Conservation (phyloP, 2,329 filamentous ascomycete genomes). For the Cryphonectria parasitica region DNA sequence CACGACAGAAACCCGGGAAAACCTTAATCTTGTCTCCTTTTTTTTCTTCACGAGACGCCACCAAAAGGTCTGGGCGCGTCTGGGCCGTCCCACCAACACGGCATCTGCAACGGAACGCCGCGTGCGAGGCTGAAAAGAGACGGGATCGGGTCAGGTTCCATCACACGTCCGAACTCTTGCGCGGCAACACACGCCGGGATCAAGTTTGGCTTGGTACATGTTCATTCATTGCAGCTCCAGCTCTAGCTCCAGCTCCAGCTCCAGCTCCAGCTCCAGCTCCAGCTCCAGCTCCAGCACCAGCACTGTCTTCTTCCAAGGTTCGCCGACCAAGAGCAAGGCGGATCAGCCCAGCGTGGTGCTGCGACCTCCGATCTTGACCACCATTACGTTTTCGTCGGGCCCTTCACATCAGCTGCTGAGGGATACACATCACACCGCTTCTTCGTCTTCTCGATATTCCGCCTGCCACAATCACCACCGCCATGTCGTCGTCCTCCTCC, state of each 20-base stretch:
- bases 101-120: neutral
- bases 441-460: neutral
- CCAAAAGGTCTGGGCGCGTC: neutral
- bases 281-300: neutral
- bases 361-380: neutral
- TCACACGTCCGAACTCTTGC: conserved; percentile 3
- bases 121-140: neutral
- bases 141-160: neutral
- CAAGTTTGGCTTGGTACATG: neutral
- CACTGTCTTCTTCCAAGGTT: neutral
- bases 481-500: neutral
- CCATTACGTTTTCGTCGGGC: neutral
- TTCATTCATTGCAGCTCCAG: too few species aligned
- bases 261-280: too few species aligned
- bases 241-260: too few species aligned
- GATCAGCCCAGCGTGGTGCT: neutral
- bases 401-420: neutral
- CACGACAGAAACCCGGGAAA: neutral
- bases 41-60: neutral
- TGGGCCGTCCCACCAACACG: neutral
- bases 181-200: neutral
- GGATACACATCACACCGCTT: neutral
- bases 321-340: neutral
- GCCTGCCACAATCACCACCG: neutral
- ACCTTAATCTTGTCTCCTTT: neutral